Evolutionary conservation across 805 yeast species (phyloP).

Genomic region (Starmerella sirachaensis): DNA sequence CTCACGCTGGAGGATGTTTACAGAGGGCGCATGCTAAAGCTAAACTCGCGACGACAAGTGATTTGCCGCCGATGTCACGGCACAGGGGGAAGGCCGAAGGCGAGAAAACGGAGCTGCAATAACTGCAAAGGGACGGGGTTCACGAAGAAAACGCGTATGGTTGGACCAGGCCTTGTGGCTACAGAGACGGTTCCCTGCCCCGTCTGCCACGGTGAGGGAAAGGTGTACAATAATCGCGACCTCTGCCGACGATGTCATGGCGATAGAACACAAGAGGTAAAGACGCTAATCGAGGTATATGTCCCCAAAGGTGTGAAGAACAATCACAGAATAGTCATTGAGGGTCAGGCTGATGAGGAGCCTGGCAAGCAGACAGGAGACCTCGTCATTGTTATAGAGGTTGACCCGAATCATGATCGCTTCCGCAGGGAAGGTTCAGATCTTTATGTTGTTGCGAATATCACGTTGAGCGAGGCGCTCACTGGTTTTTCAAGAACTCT

Average conservation of each 20-base stretch:
- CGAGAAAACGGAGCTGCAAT: slow-evolving; percentile 45
- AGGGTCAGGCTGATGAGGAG: slow-evolving; percentile 66
- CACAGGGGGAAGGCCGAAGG: slow-evolving; percentile 54
- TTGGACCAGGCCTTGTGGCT: slow-evolving; percentile 67
- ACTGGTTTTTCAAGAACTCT: slow-evolving; percentile 62
- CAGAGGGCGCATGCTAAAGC: slow-evolving; percentile 74
- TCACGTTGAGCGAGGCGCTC: slow-evolving; percentile 71
- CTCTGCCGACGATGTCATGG: slow-evolving; percentile 71
- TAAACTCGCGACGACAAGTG: slow-evolving; percentile 57
- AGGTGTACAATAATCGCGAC: slow-evolving; percentile 48
- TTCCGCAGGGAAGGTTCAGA: slow-evolving; percentile 54
- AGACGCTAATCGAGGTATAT: slow-evolving; percentile 63
- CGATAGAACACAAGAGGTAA: slow-evolving; percentile 45
- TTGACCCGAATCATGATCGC: slow-evolving; percentile 33
- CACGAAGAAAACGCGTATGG: slow-evolving; percentile 45
- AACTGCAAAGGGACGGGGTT: slow-evolving; percentile 65
- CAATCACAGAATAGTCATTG: slow-evolving; percentile 48
- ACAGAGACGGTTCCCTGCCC: slow-evolving; percentile 50
- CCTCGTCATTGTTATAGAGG: slow-evolving; percentile 50
- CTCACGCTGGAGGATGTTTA: slow-evolving; percentile 71
- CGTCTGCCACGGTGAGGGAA: slow-evolving; percentile 62
- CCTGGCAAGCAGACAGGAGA: slow-evolving; percentile 67
- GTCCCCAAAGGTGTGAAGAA: slow-evolving; percentile 59
- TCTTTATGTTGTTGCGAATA: slow-evolving; percentile 44
- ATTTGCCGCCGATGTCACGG: slow-evolving; percentile 69